Evolutionary conservation across 2,329 filamentous ascomycete genomes (phyloP).

Genomic region (Hawksworthiomyces lignivorus): DNA sequence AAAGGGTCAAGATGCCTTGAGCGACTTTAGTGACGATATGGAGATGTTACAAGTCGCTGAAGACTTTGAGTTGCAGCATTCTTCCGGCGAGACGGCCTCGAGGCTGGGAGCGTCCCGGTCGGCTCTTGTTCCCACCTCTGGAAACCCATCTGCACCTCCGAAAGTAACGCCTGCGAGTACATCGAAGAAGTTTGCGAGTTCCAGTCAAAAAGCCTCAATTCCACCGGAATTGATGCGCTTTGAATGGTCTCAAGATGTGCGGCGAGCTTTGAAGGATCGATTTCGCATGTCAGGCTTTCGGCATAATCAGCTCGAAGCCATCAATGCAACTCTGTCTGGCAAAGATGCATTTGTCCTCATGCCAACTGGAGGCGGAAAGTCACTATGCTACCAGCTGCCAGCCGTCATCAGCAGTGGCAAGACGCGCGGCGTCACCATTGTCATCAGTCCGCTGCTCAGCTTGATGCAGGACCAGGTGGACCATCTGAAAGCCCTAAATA

Average conservation of each 20-base stretch:
- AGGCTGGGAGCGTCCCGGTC: conserved; percentile 22
- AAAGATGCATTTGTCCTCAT: conserved; percentile 93
- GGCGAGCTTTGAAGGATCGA: conserved; percentile 66
- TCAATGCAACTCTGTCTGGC: conserved; percentile 82
- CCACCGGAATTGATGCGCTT: conserved; percentile 52
- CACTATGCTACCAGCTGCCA: conserved; percentile 90
- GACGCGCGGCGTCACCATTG: conserved; percentile 80
- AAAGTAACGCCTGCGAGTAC: conserved; percentile 29
- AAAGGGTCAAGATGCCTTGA: conserved; percentile 15
- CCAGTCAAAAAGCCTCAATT: conserved; percentile 25
- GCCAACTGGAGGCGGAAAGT: conserved; percentile 96
- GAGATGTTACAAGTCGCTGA: conserved; percentile 44
- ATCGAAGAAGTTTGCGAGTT: conserved; percentile 21
- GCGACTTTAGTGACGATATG: conserved; percentile 29
- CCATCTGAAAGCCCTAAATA: conserved; percentile 65
- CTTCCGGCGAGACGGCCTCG: conserved; percentile 19
- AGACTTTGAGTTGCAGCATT: conserved; percentile 35
- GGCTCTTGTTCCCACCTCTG: conserved; percentile 41
- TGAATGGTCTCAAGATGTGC: conserved; percentile 82
- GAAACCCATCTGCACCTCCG: conserved; percentile 30
- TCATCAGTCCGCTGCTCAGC: conserved; percentile 90
- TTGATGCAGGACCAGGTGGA: conserved; percentile 96
- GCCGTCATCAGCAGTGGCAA: conserved; percentile 74
- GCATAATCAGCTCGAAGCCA: conserved; percentile 86
- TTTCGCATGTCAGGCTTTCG: conserved; percentile 85